A percentile compares a stretch with the other conserved stretches of the same genome.
Evolutionary conservation across 2,329 filamentous ascomycete genomes (phyloP).

Genomic region (Plectosphaerella sp.): DNA sequence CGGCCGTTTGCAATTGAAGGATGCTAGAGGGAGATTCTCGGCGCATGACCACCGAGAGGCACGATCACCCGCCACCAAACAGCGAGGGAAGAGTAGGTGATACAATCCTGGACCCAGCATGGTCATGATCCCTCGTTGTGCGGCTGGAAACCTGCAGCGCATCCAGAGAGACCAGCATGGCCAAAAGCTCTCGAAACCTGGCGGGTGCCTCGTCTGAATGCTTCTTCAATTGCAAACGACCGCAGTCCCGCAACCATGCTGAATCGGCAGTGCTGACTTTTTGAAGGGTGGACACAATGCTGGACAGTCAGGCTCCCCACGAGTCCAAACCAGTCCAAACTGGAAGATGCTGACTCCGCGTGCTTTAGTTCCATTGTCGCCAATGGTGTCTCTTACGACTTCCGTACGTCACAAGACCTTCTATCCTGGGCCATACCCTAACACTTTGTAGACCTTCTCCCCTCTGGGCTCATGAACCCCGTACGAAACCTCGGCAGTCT

Average conservation of each 20-base stretch:
- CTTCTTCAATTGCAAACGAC: not conserved
- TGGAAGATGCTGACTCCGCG: not conserved
- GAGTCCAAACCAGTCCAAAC: not conserved
- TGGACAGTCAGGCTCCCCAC: constrained; percentile 4
- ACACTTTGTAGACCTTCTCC: not conserved
- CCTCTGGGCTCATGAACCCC: constrained; percentile 1
- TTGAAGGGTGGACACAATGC: constrained; percentile 7
- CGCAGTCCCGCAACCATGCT: not conserved
- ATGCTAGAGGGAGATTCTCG: not conserved
- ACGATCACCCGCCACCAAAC: not conserved
- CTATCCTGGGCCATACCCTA: not conserved
- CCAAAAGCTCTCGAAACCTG: not conserved
- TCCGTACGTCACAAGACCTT: not conserved
- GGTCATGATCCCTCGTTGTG: no score
- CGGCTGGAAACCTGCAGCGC: no score
- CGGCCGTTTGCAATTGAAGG: constrained; percentile 1
- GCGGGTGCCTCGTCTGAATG: not conserved
- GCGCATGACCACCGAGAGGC: no score
- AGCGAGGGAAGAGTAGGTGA: not conserved
- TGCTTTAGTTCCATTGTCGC: not conserved
- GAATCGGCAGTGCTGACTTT: not conserved
- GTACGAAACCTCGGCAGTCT: not conserved
- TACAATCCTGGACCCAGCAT: not conserved
- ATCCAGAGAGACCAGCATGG: not conserved
- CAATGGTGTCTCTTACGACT: not conserved